phyloP scores from a whole-genome alignment of 2,329 filamentous ascomycete species.

The Pseudonectria buxi region DNA sequence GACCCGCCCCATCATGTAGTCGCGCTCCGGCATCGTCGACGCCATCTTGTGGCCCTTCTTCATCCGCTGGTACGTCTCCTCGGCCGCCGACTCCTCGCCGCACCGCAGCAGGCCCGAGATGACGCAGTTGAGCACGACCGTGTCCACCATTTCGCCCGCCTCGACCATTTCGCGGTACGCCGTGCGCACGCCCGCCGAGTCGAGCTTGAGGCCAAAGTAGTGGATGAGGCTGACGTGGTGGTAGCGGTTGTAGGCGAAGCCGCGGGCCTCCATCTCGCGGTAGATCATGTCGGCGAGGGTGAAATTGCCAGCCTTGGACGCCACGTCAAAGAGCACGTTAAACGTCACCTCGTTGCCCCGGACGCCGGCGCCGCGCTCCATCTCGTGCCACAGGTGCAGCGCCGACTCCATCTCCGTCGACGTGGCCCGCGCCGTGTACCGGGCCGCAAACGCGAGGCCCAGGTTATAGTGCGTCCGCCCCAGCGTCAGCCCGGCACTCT shows the following conservation, averaged over 20 bases:
- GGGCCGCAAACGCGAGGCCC: slow-evolving; percentile 71
- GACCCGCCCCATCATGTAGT: slow-evolving; percentile 41
- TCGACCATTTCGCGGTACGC: slow-evolving; percentile 81
- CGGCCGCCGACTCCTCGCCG: slow-evolving; percentile 69
- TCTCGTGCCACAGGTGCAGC: slow-evolving; percentile 76
- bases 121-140: slow-evolving; percentile 77
- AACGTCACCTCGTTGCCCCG: slow-evolving; percentile 74
- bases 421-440: slow-evolving; percentile 55
- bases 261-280: slow-evolving; percentile 68
- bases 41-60: slow-evolving; percentile 49
- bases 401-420: slow-evolving; percentile 55
- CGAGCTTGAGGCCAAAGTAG: slow-evolving; percentile 68
- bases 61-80: slow-evolving; percentile 80
- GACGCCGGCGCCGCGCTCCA: slow-evolving; percentile 68
- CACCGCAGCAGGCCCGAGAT: slow-evolving; percentile 71
- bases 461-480: slow-evolving; percentile 70
- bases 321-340: slow-evolving; percentile 85
- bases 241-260: slow-evolving; percentile 65
- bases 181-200: slow-evolving; percentile 66
- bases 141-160: slow-evolving; percentile 81
- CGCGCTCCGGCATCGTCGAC: slow-evolving; percentile 34
- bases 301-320: slow-evolving; percentile 79
- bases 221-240: slow-evolving; percentile 78
- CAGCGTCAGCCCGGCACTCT: slow-evolving; percentile 63
- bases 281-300: slow-evolving; percentile 77